Conservation (phyloP, 1,284 basidiomycete species). For the Schizopora paradoxa region DNA sequence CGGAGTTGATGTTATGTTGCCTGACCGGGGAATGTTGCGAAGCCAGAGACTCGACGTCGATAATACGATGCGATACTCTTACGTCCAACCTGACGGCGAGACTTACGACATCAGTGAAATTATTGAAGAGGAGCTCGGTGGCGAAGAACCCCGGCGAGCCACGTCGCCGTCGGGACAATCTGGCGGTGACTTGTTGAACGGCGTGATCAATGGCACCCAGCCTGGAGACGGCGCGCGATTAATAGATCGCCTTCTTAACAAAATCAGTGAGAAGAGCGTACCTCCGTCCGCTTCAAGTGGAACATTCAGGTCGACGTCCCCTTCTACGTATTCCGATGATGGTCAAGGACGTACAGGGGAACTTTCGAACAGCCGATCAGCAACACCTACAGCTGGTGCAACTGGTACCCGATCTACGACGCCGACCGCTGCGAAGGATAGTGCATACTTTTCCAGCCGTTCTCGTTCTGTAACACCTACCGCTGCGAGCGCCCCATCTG, state of each 20-base stretch:
- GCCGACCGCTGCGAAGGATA: slow-evolving; percentile 27
- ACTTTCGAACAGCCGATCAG: slow-evolving; percentile 32
- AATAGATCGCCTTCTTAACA: slow-evolving; percentile 18
- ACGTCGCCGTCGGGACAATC: slow-evolving; percentile 20
- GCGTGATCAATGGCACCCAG: slow-evolving; percentile 14
- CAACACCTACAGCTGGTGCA: slow-evolving; percentile 33
- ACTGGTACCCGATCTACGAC: slow-evolving; percentile 30
- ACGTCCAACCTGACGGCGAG: slow-evolving; percentile 81
- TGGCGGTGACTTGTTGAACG: slow-evolving; percentile 14
- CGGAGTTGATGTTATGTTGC: slow-evolving; percentile 82
- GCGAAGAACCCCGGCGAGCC: slow-evolving; percentile 22
- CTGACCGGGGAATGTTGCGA: slow-evolving; percentile 80
- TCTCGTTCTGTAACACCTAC: slow-evolving; percentile 37
- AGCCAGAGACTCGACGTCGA: slow-evolving; percentile 68
- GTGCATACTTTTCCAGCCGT: slow-evolving; percentile 18
- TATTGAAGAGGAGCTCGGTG: slow-evolving; percentile 75
- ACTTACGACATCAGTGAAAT: slow-evolving; percentile 90
- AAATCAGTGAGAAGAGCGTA: slow-evolving; percentile 21
- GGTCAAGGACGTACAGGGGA: slow-evolving; percentile 31
- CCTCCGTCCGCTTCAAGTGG: slow-evolving; percentile 16
- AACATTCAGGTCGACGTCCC: slow-evolving; percentile 36
- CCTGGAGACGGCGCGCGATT: slow-evolving; percentile 8
- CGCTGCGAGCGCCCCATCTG: slow-evolving; percentile 25
- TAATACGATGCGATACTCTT: slow-evolving; percentile 84
- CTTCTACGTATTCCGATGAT: slow-evolving; percentile 56